A percentile compares a stretch with the other conserved stretches of the same genome.
phyloP scores from a whole-genome alignment of 345 rosid genomes.

The Cardamine chenopodiifolia region DNA sequence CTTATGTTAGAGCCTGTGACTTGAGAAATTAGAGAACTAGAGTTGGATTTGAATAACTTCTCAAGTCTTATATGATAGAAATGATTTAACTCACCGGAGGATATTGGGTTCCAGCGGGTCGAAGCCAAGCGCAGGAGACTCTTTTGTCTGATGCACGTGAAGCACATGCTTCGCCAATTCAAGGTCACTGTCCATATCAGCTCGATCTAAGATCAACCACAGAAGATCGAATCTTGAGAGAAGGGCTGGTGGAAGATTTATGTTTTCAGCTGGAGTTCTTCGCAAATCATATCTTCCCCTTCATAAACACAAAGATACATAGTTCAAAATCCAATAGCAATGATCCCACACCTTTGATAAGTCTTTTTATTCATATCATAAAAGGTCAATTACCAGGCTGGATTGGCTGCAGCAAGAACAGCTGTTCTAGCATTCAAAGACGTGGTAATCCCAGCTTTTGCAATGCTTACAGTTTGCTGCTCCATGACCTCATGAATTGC shows the following conservation, averaged over 20 bases:
- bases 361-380: slow-evolving; percentile 2
- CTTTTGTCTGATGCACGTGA: slow-evolving; percentile 83
- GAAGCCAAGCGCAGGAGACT: slow-evolving; percentile 94
- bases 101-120: slow-evolving; percentile 82
- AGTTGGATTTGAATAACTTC: too few species aligned
- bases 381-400: slow-evolving; percentile 74
- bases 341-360: not conserved
- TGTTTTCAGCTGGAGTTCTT: slow-evolving; percentile 97
- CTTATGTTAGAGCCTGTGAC: slow-evolving; percentile 11
- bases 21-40: too few species aligned
- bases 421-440: slow-evolving; percentile 97
- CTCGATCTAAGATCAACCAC: slow-evolving; percentile 95
- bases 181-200: slow-evolving; percentile 95
- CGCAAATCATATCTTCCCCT: slow-evolving; percentile 97
- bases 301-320: slow-evolving; percentile 35
- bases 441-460: slow-evolving; percentile 98
- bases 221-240: slow-evolving; percentile 91
- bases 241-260: slow-evolving; percentile 96
- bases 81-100: slow-evolving; percentile 60
- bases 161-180: slow-evolving; percentile 95
- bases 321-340: slow-evolving; percentile 25
- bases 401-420: slow-evolving; percentile 98
- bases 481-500: slow-evolving; percentile 99
- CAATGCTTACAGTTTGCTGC: slow-evolving; percentile 99
- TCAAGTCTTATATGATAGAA: too few species aligned